Percentiles rank a stretch among this genome's conserved stretches.
phyloP scores from a whole-genome alignment of 2,329 filamentous ascomycete species.

The Alternaria gansuensis region DNA sequence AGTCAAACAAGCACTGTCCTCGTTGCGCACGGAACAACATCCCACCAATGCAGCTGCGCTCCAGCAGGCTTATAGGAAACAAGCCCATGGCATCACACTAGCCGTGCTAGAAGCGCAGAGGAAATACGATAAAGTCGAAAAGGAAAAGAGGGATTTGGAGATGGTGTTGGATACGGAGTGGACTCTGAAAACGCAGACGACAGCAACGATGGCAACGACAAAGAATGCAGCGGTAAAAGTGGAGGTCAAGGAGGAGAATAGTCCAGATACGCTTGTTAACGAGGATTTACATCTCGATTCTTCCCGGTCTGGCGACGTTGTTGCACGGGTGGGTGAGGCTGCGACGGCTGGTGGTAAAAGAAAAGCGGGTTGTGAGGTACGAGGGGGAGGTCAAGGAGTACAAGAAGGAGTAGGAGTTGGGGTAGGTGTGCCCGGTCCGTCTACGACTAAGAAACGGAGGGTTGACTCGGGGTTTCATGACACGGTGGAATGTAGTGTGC shows the following conservation, averaged over 20 bases:
- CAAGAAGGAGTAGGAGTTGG: neutral
- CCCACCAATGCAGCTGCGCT: neutral
- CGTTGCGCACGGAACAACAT: neutral
- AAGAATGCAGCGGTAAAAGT: neutral
- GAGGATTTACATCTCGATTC: neutral
- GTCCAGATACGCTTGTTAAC: neutral
- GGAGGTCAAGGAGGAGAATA: neutral
- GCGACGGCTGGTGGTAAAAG: neutral
- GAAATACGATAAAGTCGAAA: neutral
- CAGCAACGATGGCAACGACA: neutral
- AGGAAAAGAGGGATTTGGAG: neutral
- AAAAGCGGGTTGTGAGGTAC: accelerated
- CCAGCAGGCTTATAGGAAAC: neutral
- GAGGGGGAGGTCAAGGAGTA: accelerated
- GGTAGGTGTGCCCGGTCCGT: neutral
- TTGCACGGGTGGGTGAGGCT: neutral
- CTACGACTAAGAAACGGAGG: neutral
- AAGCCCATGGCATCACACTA: neutral
- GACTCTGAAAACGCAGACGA: neutral
- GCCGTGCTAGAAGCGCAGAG: neutral
- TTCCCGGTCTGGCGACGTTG: neutral
- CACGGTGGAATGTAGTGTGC: neutral
- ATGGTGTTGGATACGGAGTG: neutral
- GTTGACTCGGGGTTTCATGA: neutral
- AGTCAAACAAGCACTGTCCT: neutral